These are phyloP conservation scores for Haplographium delicatum DNA, from an alignment of 495 filamentous ascomycete genomes.

Conservation along the genomic window DNA sequence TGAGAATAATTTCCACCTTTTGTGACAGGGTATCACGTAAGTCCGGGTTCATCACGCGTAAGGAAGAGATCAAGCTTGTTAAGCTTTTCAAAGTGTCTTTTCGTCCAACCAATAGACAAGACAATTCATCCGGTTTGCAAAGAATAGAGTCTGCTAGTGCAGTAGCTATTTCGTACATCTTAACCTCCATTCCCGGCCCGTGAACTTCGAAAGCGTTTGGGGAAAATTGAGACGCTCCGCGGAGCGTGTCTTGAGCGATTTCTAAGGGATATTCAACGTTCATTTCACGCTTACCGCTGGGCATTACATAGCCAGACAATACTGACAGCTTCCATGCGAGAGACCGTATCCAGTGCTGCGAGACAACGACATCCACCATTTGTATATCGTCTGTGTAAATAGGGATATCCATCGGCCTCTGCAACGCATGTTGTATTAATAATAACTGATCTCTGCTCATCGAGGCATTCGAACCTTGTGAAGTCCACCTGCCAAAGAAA, in stretches of 20 bases:
- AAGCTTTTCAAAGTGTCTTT: conserved; percentile 1
- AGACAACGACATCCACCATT: conserved; percentile 8
- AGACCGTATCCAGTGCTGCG: conserved; percentile 9
- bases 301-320: conserved; percentile 6
- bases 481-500: conserved; percentile 12
- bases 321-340: conserved; percentile 8
- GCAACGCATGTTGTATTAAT: conserved; percentile 6
- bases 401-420: conserved; percentile 2
- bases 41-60: conserved; percentile 3
- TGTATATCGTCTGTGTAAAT: conserved; percentile 6
- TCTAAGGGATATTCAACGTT: conserved; percentile 8
- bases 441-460: conserved; percentile 3
- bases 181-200: conserved; percentile 11
- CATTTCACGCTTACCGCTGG: conserved; percentile 8
- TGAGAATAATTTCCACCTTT: conserved; percentile 7
- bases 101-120: conserved; percentile 8
- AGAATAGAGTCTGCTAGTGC: conserved; percentile 5
- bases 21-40: neutral
- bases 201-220: conserved; percentile 5
- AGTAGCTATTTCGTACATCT: conserved; percentile 9
- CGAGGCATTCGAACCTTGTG: conserved; percentile 4
- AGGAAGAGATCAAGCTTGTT: neutral
- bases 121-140: conserved; percentile 12
- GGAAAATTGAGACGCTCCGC: conserved; percentile 3
- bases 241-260: conserved; percentile 6